These are phyloP conservation scores for Fusarium longipes DNA, from an alignment of 2,329 filamentous ascomycete species.

Conservation along the genomic window DNA sequence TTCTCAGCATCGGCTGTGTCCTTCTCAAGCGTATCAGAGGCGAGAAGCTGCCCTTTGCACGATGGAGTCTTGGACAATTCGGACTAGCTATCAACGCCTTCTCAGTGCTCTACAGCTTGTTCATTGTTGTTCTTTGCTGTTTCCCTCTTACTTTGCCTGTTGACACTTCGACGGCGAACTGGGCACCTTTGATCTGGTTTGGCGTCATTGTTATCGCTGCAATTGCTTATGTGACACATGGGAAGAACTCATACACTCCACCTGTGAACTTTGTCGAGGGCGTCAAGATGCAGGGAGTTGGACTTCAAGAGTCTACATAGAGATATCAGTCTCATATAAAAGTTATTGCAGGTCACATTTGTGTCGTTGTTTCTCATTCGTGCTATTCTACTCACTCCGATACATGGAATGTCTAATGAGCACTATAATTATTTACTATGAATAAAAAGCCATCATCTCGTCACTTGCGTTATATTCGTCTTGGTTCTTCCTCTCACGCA, in stretches of 20 bases:
- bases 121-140: conserved; percentile 30
- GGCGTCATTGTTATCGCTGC: conserved; percentile 18
- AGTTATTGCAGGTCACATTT: neutral
- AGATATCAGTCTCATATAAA: neutral
- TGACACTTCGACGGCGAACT: conserved; percentile 21
- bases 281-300: conserved; percentile 15
- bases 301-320: conserved; percentile 15
- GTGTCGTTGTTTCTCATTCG: neutral
- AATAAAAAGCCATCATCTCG: neutral
- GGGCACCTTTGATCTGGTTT: conserved; percentile 31
- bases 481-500: neutral
- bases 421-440: neutral
- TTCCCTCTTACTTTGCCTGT: conserved; percentile 18
- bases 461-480: neutral
- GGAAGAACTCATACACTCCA: conserved; percentile 8
- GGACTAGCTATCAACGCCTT: conserved; percentile 25
- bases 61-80: conserved; percentile 19
- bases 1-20: conserved; percentile 26
- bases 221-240: conserved; percentile 14
- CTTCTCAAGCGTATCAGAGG: conserved; percentile 27
- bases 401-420: neutral
- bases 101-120: conserved; percentile 27
- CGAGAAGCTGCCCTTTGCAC: conserved; percentile 15
- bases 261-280: conserved; percentile 30
- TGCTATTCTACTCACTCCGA: neutral